Conservation (phyloP, 129 eudicot genomes). For the Oenanthe sinensis region DNA sequence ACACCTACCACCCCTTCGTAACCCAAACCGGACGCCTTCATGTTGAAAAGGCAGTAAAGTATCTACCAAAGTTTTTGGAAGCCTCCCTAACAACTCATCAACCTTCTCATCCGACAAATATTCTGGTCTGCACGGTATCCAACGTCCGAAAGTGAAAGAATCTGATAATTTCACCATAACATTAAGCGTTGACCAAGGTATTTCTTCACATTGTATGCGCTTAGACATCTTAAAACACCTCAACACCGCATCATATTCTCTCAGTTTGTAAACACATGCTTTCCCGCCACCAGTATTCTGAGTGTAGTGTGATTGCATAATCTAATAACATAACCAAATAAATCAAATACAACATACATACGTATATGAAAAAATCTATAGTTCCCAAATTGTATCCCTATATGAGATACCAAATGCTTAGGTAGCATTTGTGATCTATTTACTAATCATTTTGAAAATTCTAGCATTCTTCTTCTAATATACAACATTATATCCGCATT, state of each 20-base stretch:
- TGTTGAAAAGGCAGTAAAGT: slow-evolving; percentile 76
- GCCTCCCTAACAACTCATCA: slow-evolving; percentile 49
- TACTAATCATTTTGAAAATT: background rate
- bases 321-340: slow-evolving; percentile 30
- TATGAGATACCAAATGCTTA: background rate
- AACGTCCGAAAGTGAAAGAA: slow-evolving; percentile 50
- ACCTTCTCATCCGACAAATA: slow-evolving; percentile 76
- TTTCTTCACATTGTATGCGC: slow-evolving; percentile 50
- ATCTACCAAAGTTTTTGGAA: slow-evolving; percentile 49
- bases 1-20: slow-evolving; percentile 94
- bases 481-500: background rate
- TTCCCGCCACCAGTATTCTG: slow-evolving; percentile 65
- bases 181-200: slow-evolving; percentile 83
- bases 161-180: slow-evolving; percentile 55
- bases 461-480: background rate
- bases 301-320: slow-evolving; percentile 61
- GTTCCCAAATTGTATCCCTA: background rate
- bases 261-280: slow-evolving; percentile 60
- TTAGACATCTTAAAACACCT: slow-evolving; percentile 51
- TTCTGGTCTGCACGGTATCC: slow-evolving; percentile 92
- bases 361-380: background rate
- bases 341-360: background rate
- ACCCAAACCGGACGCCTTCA: slow-evolving; percentile 81
- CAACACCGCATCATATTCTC: slow-evolving; percentile 62
- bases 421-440: background rate